Conservation (phyloP, 129 eudicot species). For the Helianthus annuus region HanXRQr2.0-SUNRISE NC_035446.2:163003327-163003826, state of each 20-base stretch:
- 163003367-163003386: background rate
- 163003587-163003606: conserved; percentile 29
- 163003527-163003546: conserved; percentile 21
- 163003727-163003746: conserved; percentile 35
- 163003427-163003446: conserved; percentile 17
- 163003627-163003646: conserved; percentile 69
- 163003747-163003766: conserved; percentile 29
- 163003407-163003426: conserved; percentile 4
- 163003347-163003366: background rate
- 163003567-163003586: conserved; percentile 17
- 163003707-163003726: conserved; percentile 39
- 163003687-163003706: conserved; percentile 50
- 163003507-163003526: background rate
- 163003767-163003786: conserved; percentile 46
- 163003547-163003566: conserved; percentile 23
- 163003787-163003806: conserved; percentile 47
- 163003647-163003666: conserved; percentile 63
- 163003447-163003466: conserved; percentile 3
- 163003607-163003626: background rate
- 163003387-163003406: conserved; percentile 6
- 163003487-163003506: background rate
- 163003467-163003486: background rate
- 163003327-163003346: background rate
- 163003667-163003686: conserved; percentile 50
- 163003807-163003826: conserved; percentile 28